Conservation (phyloP, 805 yeast species). For the Metschnikowia kofuensis region DNA sequence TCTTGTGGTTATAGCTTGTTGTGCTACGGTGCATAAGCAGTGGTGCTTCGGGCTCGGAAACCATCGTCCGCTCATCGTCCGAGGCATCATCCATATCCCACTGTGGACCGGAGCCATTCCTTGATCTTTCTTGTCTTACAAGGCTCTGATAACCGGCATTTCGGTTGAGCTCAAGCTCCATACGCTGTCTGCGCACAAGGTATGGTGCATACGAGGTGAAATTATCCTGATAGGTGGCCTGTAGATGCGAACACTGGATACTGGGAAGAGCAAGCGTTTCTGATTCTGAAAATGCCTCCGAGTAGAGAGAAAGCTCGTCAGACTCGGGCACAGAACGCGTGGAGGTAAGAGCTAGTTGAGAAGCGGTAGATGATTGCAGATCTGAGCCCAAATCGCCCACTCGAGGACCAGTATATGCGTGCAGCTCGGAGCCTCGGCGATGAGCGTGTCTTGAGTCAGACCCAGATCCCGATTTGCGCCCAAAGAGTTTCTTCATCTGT, state of each 20-base stretch:
- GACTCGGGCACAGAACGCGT: slow-evolving; percentile 1
- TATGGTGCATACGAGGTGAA: slow-evolving; percentile 38
- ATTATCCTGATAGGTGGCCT: slow-evolving; percentile 35
- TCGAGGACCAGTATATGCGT: background rate
- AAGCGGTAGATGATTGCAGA: background rate
- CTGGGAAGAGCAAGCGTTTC: slow-evolving; percentile 30
- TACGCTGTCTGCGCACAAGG: slow-evolving; percentile 30
- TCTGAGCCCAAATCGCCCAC: background rate
- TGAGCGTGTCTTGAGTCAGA: background rate
- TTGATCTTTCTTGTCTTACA: background rate
- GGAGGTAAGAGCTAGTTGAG: background rate
- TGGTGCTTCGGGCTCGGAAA: slow-evolving; percentile 2
- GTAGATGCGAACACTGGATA: slow-evolving; percentile 31
- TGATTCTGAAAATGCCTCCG: slow-evolving; percentile 33
- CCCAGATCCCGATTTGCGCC: slow-evolving; percentile 6
- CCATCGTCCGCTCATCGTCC: slow-evolving; percentile 14
- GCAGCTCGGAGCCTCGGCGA: background rate
- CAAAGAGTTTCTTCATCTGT: slow-evolving; percentile 8
- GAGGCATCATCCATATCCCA: slow-evolving; percentile 1
- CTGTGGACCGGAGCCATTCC: background rate
- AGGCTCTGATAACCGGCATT: too few species aligned
- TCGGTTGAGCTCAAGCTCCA: slow-evolving; percentile 6
- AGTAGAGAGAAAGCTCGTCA: slow-evolving; percentile 9
- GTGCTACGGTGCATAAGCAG: slow-evolving; percentile 22
- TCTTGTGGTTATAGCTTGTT: slow-evolving; percentile 25